Base-by-base conservation (phyloP, 139 green algal species). In the Medakamo hakoo region DNA sequence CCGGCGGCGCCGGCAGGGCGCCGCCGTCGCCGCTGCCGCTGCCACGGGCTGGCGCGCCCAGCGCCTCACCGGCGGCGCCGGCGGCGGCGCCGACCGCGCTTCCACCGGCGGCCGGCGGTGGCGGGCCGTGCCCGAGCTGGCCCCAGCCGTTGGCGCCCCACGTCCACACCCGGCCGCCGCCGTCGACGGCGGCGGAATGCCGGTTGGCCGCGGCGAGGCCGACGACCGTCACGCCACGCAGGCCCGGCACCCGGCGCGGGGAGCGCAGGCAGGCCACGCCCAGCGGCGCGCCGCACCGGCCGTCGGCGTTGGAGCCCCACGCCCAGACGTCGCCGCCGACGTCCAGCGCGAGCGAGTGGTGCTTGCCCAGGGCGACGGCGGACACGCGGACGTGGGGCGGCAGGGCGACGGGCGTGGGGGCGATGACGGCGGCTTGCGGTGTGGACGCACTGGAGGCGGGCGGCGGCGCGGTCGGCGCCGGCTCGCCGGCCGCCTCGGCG, bases 121-220 rank as follows among this genome's bases (percentile, higher is more conserved):
- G n/a, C n/a, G 79, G 92, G 68, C 85, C 87, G 61, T 93, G 93
- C 1, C 88, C 88, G 63, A 93, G 75, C 78, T 94, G 88, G 60
- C 72, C n/a, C n/a, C n/a, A n/a, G n/a, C n/a, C 63, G 65, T 94
- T 95, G 58, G 58, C 64, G 2, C 87, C 84, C 87, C 88, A 97
- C 2, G 76, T 89, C 73, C 79, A 94, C 22, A 91, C 70, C 23
- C 81, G 74, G 0, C 90, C 90, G 14, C 40, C 64, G 0, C 75
- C 65, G 1, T 72, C 83, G 4, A 96, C 60, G 0, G 77, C 80
- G 1, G 83, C 90, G 22, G 77, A 87, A 76, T 97, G 89, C 61
- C 82, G 81, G 70, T 91, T 87, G 59, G 84, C 85, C 0, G 88
- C 90, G 22, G 90, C 87, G n/a, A 95, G 72, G 2, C 63, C 59